A percentile compares a stretch with the other conserved stretches of the same genome.
These are phyloP conservation scores for Aquilaria agallochum DNA, from an alignment of 441 rosid genomes.

Conservation along the genomic window DNA sequence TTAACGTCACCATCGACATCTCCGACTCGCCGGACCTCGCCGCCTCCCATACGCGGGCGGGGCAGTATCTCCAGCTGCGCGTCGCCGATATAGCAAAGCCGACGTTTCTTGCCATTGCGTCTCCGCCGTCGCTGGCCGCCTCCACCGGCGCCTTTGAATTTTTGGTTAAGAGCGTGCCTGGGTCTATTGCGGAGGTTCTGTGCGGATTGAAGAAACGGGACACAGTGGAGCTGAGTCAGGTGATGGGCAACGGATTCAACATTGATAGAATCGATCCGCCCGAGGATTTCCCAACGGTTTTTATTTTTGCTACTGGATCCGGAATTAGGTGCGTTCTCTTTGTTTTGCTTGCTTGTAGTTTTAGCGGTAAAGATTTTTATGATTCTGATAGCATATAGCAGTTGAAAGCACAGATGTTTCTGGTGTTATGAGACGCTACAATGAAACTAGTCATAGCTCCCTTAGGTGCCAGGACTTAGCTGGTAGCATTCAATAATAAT, in stretches of 20 bases:
- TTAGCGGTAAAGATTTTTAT: neutral
- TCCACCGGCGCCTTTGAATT: slow-evolving; percentile 70
- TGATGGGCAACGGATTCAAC: slow-evolving; percentile 77
- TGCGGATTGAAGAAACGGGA: slow-evolving; percentile 82
- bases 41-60: slow-evolving; percentile 56
- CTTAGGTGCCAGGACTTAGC: too few species aligned
- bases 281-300: slow-evolving; percentile 53
- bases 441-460: too few species aligned
- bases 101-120: slow-evolving; percentile 83
- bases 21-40: slow-evolving; percentile 74
- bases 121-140: slow-evolving; percentile 65
- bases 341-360: neutral
- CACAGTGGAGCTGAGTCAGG: slow-evolving; percentile 74
- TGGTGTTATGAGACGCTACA: neutral
- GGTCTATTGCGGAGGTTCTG: slow-evolving; percentile 83
- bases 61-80: slow-evolving; percentile 94
- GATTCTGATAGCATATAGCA: neutral
- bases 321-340: slow-evolving; percentile 67
- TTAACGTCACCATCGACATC: slow-evolving; percentile 72
- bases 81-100: slow-evolving; percentile 68
- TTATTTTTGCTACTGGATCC: slow-evolving; percentile 95
- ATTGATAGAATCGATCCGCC: slow-evolving; percentile 71
- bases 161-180: slow-evolving; percentile 76
- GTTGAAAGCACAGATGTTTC: neutral
- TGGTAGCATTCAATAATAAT: too few species aligned